Base-by-base conservation (phyloP, 257 asterid genomes). In the Cinchona pubescens region DNA sequence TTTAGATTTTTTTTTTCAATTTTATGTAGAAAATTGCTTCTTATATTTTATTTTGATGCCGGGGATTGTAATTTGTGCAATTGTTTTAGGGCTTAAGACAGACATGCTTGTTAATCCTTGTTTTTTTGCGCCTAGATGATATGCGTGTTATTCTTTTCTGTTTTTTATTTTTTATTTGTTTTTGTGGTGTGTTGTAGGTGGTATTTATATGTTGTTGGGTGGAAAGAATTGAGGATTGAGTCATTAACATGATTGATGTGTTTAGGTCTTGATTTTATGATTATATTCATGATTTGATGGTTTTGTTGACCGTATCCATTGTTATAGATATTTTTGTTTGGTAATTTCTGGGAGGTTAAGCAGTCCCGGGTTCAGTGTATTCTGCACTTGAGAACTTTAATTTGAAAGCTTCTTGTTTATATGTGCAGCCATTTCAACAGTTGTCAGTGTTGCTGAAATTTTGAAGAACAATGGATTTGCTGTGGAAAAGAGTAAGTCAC, bases 401-500 rank as follows among this genome's bases (percentile, higher is more conserved):
- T 27, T 53, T 59, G 58, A 13, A 27, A 16, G 16, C 14, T 29
- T 73, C 4, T 60, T 46, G 34, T 27, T 59, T 7, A 40, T 58
- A 42, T 74, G 51, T 81, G 78, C 87, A 90, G 94, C 96, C 75
- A 90, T 90, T 77, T 83, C 96, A 43, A 90, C 96, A 0, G 94
- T 89, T 69, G 96, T 90, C 32, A 90, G 90, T 77, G 72, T 89
- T 73, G 92, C 94, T 64, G 96, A 89, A 69, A 89, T 90, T 78
- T 76, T 90, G 75, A 88, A 88, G 85, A 90, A 90, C 60, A 89
- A 86, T 85, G 94, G 94, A 49, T 87, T 87, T 80, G 94, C 92
- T 13, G 82, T 82, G 42, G 94, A 90, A 77, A 88, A 85, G 89
- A 90, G 96, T 90, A 81, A 78, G 78, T 38, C 60, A 64, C 73